A percentile compares a stretch with the other conserved stretches of the same genome.
These are phyloP conservation scores for Lasiodiplodia gonubiensis DNA, from an alignment of 2,329 filamentous ascomycete genomes.

Conservation along the genomic window DNA sequence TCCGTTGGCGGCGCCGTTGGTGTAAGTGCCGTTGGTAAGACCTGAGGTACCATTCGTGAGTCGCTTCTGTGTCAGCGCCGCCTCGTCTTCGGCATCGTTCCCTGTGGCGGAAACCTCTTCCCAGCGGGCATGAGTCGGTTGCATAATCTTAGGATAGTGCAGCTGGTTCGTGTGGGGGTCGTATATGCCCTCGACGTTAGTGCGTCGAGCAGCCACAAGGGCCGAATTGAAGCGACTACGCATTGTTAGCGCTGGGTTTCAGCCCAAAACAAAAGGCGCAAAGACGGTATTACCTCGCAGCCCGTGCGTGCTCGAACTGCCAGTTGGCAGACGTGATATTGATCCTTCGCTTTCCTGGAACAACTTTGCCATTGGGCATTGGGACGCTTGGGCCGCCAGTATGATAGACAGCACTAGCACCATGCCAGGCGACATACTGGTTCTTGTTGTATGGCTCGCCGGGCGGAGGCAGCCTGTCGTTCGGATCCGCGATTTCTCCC, in stretches of 20 bases:
- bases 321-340: constrained; percentile 93
- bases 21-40: constrained; percentile 42
- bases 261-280: constrained; percentile 32
- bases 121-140: constrained; percentile 85
- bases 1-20: constrained; percentile 21
- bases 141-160: constrained; percentile 85
- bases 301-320: constrained; percentile 92
- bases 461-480: constrained; percentile 75
- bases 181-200: constrained; percentile 79
- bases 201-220: constrained; percentile 70
- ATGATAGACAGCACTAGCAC: constrained; percentile 94
- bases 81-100: constrained; percentile 33
- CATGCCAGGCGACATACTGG: constrained; percentile 98
- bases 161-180: constrained; percentile 93
- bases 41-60: constrained; percentile 42
- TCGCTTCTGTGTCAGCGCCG: constrained; percentile 20
- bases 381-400: constrained; percentile 79
- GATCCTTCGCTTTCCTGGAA: constrained; percentile 80
- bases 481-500: constrained; percentile 88
- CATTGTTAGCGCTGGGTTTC: constrained; percentile 10
- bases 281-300: constrained; percentile 72
- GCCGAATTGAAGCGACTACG: constrained; percentile 81
- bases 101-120: constrained; percentile 66
- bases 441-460: constrained; percentile 97
- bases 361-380: constrained; percentile 71